phyloP scores from a whole-genome alignment of 75 land plant genomes.

The Selaginella moellendorffii region DNA sequence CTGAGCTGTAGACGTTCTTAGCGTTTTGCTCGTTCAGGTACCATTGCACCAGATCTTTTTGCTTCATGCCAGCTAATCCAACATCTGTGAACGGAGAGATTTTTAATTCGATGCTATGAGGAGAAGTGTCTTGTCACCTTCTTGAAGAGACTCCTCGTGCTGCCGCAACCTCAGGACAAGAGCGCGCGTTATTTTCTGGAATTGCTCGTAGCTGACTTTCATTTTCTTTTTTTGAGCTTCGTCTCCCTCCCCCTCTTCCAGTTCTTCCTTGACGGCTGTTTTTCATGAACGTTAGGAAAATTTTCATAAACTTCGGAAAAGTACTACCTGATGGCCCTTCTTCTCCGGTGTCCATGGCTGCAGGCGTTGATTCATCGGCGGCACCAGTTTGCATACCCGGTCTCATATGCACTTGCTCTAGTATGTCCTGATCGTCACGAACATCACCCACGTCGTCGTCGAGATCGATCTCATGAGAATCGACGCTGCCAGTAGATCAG shows the following conservation, averaged over 20 bases:
- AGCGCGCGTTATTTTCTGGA: conserved; percentile 86
- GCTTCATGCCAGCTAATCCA: conserved; percentile 79
- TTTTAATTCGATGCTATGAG: not conserved
- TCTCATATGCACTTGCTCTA: conserved; percentile 8
- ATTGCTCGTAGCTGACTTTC: conserved; percentile 69
- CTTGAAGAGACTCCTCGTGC: conserved; percentile 69
- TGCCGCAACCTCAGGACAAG: conserved; percentile 86
- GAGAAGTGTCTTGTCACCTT: conserved; percentile 28
- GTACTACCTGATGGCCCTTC: too few species aligned
- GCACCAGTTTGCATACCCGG: conserved; percentile 2
- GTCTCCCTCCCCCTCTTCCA: conserved; percentile 19
- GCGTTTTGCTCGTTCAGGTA: conserved; percentile 64
- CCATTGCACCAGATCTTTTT: conserved; percentile 72
- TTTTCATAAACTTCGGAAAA: too few species aligned
- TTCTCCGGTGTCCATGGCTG: too few species aligned
- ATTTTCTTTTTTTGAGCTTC: conserved; percentile 49
- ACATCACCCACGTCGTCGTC: conserved; percentile 50
- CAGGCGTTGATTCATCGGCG: not conserved
- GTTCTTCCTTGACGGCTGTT: not conserved
- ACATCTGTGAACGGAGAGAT: conserved; percentile 26
- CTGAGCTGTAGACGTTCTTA: conserved; percentile 35
- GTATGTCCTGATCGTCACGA: conserved; percentile 14
- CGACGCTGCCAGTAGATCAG: conserved; percentile 58
- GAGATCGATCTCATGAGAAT: conserved; percentile 83
- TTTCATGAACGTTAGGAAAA: too few species aligned